Base-by-base conservation (phyloP, 257 asterid genomes). In the Scutellaria baicalensis region DNA sequence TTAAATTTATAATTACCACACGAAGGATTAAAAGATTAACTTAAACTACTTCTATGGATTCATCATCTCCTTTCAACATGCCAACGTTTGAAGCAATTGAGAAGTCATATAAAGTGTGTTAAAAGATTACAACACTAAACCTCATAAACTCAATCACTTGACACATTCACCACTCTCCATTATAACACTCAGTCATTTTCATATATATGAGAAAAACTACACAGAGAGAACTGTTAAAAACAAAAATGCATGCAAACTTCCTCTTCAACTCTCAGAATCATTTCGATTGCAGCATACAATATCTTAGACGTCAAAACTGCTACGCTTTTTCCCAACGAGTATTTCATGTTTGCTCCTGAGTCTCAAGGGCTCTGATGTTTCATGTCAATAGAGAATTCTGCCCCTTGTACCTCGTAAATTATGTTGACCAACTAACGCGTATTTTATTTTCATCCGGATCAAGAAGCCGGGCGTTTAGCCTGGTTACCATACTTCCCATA, bases 401-500 rank as follows among this genome's bases (percentile, higher is more conserved):
- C 52, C 52, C 39, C 40, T 9, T 1, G 3, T 66, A 50, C 38
- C 72, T 58, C 0, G 6, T 38, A 14, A 48, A 59, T 20, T 23
- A 16, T 20, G 12, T 21, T 21, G 13, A 59, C 70, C 47, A 21
- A 50, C 56, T 6, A 23, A 17, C 36, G 21, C 49, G 54, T 44
- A 23, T 6, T 5, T 13, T n/a, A n/a, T 35, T 12, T 39, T 4
- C 72, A 60, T 49, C 62, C 1, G 9, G 42, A 45, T 21, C 81
- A 74, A 58, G 83, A 17, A 11, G 79, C 27, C 14, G 84, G 70
- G 21, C 72, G 60, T 63, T 52, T 74, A 16, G 73, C 48, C 39
- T 35, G 45, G 60, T 66, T 65, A 40, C 35, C 73, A 50, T 55
- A 84, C 66, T 77, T 81, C 4, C 83, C 89, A 40, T 75, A 92